Conservation (phyloP, 257 asterid genomes). For the Ophiorrhiza pumila region DNA sequence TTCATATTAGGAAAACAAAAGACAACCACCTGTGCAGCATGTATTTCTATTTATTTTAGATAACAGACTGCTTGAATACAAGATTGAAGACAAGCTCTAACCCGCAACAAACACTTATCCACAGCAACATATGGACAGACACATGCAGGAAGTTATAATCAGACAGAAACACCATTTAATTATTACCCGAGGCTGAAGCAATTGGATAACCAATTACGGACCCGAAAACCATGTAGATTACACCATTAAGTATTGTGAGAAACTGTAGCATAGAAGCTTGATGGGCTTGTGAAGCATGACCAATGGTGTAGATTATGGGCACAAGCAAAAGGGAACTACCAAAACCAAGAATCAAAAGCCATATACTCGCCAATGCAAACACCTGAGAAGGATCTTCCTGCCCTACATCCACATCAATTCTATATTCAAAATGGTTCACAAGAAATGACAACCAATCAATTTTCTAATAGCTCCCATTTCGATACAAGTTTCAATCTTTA, state of each 20-base stretch:
- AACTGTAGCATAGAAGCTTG: constrained; percentile 54
- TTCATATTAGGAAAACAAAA: no score
- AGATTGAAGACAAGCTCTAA: not conserved
- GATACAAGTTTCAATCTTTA: not conserved
- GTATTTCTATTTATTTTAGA: no score
- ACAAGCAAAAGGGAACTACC: constrained; percentile 74
- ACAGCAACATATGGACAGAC: not conserved
- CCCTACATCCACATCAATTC: constrained; percentile 80
- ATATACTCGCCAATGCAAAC: constrained; percentile 82
- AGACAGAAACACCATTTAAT: not conserved
- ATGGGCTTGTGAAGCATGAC: constrained; percentile 48
- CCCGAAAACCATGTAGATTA: constrained; percentile 74
- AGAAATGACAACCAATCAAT: not conserved
- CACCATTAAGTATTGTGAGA: constrained; percentile 59
- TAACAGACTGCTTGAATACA: not conserved
- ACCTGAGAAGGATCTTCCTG: constrained; percentile 98
- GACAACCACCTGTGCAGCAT: no score
- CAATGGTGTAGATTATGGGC: constrained; percentile 61
- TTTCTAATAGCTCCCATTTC: no score
- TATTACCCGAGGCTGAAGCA: constrained; percentile 90
- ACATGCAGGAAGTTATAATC: not conserved
- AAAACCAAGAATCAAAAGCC: constrained; percentile 84
- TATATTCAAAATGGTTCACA: constrained; percentile 52
- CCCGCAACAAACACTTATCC: not conserved
- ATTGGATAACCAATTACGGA: constrained; percentile 78